These are phyloP conservation scores for Dentipellis fragilis DNA, from an alignment of 768 basidiomycete species.

Conservation along the genomic window DNA sequence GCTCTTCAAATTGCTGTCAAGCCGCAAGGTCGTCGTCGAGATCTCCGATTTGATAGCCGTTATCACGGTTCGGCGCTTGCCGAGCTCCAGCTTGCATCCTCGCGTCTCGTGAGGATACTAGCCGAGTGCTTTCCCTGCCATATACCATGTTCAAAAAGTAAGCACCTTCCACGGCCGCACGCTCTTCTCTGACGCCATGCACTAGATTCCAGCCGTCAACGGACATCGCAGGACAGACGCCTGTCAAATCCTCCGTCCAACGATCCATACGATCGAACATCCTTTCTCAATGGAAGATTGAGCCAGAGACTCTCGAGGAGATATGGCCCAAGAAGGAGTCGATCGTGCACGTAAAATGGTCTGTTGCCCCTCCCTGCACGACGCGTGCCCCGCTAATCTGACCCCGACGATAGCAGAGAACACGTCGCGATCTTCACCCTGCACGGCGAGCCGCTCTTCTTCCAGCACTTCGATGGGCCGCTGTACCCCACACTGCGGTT, in stretches of 20 bases:
- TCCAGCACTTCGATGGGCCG: conserved; percentile 95
- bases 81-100: too few relatives aligned
- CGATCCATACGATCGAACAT: conserved; percentile 74
- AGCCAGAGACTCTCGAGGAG: conserved; percentile 72
- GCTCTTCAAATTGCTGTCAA: too few relatives aligned
- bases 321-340: conserved; percentile 99
- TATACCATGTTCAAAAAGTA: conserved; percentile 72
- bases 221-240: conserved; percentile 85
- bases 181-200: neutral
- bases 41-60: too few relatives aligned
- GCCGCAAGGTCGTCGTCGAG: too few relatives aligned
- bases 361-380: conserved; percentile 18
- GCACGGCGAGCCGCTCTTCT: conserved; percentile 79
- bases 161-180: neutral
- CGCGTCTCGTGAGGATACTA: too few relatives aligned
- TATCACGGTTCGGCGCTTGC: too few relatives aligned
- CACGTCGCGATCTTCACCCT: conserved; percentile 91
- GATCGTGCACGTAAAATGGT: conserved; percentile 92
- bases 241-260: conserved; percentile 89
- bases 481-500: conserved; percentile 82
- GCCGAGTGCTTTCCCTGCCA: too few relatives aligned
- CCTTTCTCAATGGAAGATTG: conserved; percentile 76
- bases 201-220: conserved; percentile 59
- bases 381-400: conserved; percentile 9
- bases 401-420: conserved; percentile 62